These are phyloP conservation scores for Metarhizium rileyi DNA, from an alignment of 2,329 filamentous ascomycete species.

Conservation along the genomic window DNA sequence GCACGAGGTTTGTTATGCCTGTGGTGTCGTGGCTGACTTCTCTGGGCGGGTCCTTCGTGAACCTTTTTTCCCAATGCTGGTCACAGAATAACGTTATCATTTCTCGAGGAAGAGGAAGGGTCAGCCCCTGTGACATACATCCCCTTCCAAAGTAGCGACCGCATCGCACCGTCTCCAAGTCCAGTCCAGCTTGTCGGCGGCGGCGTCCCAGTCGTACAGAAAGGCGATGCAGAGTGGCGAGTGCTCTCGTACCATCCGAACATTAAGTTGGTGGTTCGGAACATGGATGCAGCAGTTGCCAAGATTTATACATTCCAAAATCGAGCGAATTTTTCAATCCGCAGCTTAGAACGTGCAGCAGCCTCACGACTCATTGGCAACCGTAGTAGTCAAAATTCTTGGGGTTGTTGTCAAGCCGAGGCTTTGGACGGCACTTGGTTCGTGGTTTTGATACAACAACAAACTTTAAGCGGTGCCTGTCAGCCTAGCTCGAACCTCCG, in stretches of 20 bases:
- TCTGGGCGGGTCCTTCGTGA: slow-evolving; percentile 11
- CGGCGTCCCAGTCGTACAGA: slow-evolving; percentile 6
- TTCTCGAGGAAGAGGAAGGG: slow-evolving; percentile 14
- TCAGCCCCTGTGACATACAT: slow-evolving; percentile 10
- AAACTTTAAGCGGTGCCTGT: too few species aligned
- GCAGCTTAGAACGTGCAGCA: slow-evolving; percentile 16
- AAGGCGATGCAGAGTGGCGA: slow-evolving; percentile 11
- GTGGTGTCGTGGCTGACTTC: slow-evolving; percentile 14
- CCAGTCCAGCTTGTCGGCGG: not conserved
- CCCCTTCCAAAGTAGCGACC: slow-evolving; percentile 8
- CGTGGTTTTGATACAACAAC: too few species aligned
- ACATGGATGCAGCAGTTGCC: slow-evolving; percentile 14
- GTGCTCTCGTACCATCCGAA: slow-evolving; percentile 15
- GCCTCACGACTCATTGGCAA: slow-evolving; percentile 11
- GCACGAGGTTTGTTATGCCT: slow-evolving; percentile 11
- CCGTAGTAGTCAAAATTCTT: not conserved
- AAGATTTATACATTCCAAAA: slow-evolving; percentile 12
- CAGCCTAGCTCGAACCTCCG: too few species aligned
- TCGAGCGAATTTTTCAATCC: slow-evolving; percentile 3
- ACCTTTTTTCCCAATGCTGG: slow-evolving; percentile 13
- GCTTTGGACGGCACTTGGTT: not conserved
- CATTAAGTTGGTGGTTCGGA: slow-evolving; percentile 7
- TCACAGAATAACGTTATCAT: slow-evolving; percentile 19
- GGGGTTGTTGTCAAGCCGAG: not conserved
- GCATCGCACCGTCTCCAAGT: slow-evolving; percentile 4